Percentiles rank a stretch among this genome's conserved stretches.
These are phyloP conservation scores for Solanum paucissectum DNA, from an alignment of 257 asterid genomes.

Conservation along the genomic window DNA sequence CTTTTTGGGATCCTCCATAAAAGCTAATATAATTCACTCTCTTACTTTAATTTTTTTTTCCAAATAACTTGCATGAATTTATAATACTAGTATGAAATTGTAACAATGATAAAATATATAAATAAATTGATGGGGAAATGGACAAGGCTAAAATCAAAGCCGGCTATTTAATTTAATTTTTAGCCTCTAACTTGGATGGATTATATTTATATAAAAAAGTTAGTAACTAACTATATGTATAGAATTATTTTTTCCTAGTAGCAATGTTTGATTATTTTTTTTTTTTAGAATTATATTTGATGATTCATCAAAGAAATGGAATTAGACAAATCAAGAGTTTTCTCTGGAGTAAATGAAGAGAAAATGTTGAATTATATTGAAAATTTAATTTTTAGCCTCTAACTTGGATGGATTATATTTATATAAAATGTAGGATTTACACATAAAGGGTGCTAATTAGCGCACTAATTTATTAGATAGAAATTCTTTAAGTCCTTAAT, in stretches of 20 bases:
- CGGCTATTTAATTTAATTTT: neutral
- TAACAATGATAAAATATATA: neutral
- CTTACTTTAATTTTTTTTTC: neutral
- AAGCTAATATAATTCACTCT: neutral
- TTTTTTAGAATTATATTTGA: neutral
- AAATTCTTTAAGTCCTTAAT: neutral
- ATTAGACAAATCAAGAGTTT: neutral
- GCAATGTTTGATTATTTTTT: neutral
- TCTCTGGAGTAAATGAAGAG: neutral
- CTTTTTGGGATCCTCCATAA: conserved; percentile 36
- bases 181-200: neutral
- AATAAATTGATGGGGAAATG: neutral
- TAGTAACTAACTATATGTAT: too few species aligned
- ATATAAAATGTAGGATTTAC: neutral
- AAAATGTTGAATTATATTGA: too few species aligned
- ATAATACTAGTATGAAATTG: neutral
- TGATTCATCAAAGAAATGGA: neutral
- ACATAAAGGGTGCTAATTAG: neutral
- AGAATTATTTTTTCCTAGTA: neutral
- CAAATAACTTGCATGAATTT: neutral
- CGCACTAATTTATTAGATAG: neutral
- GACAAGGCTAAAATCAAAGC: neutral
- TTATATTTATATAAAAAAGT: neutral
- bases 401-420: neutral
- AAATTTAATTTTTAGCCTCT: neutral